These are phyloP conservation scores for Arctostaphylos glauca DNA, from an alignment of 148 eudicot genomes.

Conservation along the genomic window DNA sequence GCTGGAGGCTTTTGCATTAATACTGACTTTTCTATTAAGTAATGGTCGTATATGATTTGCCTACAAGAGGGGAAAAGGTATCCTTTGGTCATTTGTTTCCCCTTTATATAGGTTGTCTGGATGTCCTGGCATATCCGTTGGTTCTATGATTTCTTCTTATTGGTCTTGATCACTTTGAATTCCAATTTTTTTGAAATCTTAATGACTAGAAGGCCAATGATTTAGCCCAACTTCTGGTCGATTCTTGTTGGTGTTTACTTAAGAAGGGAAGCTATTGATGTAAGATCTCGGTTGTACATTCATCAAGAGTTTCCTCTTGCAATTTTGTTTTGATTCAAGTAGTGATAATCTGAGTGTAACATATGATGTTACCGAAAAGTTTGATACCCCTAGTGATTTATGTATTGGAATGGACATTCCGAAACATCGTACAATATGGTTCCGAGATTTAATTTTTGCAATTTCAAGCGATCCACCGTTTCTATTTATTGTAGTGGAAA, in stretches of 20 bases:
- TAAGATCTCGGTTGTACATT: not conserved
- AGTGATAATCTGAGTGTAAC: not conserved
- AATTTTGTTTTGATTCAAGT: not conserved
- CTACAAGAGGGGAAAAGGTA: not conserved
- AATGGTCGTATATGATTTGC: not conserved
- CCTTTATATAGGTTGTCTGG: not conserved
- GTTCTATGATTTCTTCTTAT: not conserved
- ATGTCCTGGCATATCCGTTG: not conserved
- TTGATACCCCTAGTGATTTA: not conserved
- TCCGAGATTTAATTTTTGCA: not conserved
- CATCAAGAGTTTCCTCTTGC: not conserved
- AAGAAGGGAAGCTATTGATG: too few species aligned
- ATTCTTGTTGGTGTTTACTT: not conserved
- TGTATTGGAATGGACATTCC: not conserved
- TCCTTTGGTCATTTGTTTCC: not conserved
- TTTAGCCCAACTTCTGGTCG: not conserved
- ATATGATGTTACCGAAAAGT: not conserved
- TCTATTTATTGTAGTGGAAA: not conserved
- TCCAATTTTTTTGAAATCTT: not conserved
- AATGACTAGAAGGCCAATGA: not conserved
- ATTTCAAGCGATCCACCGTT: not conserved
- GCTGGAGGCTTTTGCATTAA: not conserved
- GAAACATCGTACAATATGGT: not conserved
- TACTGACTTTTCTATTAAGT: not conserved
- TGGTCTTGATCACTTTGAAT: slow-evolving; percentile 1